These are phyloP conservation scores for Xylogone sp. DNA, from an alignment of 2,329 filamentous ascomycete genomes.

Conservation along the genomic window DNA sequence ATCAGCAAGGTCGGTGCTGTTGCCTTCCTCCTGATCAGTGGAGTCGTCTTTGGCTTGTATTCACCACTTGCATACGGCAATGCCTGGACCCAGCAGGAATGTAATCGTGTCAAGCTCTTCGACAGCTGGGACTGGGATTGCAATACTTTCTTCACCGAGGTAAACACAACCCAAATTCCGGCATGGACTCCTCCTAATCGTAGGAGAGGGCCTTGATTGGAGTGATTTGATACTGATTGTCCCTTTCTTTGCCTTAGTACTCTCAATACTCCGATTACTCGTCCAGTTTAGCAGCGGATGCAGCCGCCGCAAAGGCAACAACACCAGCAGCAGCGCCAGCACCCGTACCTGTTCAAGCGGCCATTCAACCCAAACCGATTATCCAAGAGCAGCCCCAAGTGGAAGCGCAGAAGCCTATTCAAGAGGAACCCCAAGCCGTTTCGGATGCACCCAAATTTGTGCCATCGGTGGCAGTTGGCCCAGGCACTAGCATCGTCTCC, in stretches of 20 bases:
- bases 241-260: conserved; percentile 21
- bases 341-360: conserved; percentile 12
- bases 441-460: conserved; percentile 25
- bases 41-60: conserved; percentile 78
- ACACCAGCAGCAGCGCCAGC: conserved; percentile 21
- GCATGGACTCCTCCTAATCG: conserved; percentile 15
- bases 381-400: conserved; percentile 3
- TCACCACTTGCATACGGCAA: conserved; percentile 91
- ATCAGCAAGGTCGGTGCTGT: conserved; percentile 73
- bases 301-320: conserved; percentile 3
- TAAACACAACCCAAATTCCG: conserved; percentile 39
- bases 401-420: conserved; percentile 20
- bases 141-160: conserved; percentile 82
- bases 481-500: conserved; percentile 26
- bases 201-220: conserved; percentile 1
- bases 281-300: conserved; percentile 7
- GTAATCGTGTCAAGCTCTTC: conserved; percentile 83
- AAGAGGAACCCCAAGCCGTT: conserved; percentile 16
- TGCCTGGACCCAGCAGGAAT: conserved; percentile 85
- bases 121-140: conserved; percentile 96
- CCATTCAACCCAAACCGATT: not conserved
- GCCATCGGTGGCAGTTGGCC: conserved; percentile 13
- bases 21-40: conserved; percentile 68
- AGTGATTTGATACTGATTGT: conserved; percentile 11
- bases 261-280: conserved; percentile 28